Base-by-base conservation (phyloP, 352 stramenopile species). In the Phytophthora palmivora region DNA sequence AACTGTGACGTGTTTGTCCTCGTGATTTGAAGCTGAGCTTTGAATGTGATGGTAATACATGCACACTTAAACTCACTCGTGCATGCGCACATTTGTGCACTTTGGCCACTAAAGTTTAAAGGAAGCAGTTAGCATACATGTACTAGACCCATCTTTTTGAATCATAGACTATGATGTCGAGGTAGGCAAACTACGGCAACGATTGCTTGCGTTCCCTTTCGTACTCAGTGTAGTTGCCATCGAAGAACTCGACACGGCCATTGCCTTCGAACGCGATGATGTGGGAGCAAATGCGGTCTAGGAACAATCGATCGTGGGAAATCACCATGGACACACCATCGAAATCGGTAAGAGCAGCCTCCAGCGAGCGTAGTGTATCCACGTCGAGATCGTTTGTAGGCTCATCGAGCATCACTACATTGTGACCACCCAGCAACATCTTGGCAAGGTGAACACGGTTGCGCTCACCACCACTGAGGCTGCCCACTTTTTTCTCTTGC, bases 291-390 rank as follows among this genome's bases (percentile, higher is more conserved):
- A 95, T 94, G 49, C 88, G 88, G 68, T 99, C 98, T 24, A 99
- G 74, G 74, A 99, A 99, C 60, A 87, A 95, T 32, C 96, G 87
- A 74, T 99, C 97, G 76, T 99, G 96, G 42, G 89, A 98, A 43
- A 99, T 97, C 3, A 98, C 87, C 65, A 98, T 88, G 12, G 95
- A 88, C 16, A 97, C 98, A 57, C 98, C 94, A 46, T 87, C 79
- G 53, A 97, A 98, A 9, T 92, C 70, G 15, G 71, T 69, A 0
- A 98, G 80, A 68, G 93, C 94, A 6, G 83, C 72, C 53, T 97
- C 86, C 19, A 98, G 79, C 54, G 91, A 97, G 4, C 87, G 83
- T 47, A 96, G 61, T 36, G 88, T 94, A 38, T 95, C 88, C 11
- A 94, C 81, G 38, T 96, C 88, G 38, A 96, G 64, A 54, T 96